phyloP scores from a whole-genome alignment of 495 filamentous ascomycete species.

The Hyaloscypha variabilis region DNA sequence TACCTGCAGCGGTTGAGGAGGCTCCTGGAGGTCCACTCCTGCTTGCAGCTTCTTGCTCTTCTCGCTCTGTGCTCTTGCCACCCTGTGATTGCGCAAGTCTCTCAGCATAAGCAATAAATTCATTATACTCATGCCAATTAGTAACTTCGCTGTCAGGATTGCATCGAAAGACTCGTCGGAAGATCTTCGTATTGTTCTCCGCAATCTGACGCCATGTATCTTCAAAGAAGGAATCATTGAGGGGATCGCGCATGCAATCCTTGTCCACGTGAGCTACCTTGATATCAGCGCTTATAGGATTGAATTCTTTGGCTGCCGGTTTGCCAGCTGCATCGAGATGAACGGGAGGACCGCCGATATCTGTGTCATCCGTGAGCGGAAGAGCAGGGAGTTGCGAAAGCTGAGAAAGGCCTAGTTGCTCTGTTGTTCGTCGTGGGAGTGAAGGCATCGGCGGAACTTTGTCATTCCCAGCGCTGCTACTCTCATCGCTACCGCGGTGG shows the following conservation, averaged over 20 bases:
- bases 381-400: constrained; percentile 69
- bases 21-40: constrained; percentile 50
- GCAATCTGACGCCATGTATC: constrained; percentile 89
- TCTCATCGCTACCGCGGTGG: constrained; percentile 23
- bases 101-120: constrained; percentile 77
- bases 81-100: constrained; percentile 73
- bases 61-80: constrained; percentile 49
- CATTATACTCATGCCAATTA: constrained; percentile 92
- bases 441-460: constrained; percentile 53
- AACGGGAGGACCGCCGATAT: constrained; percentile 69
- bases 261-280: constrained; percentile 55
- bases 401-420: constrained; percentile 57
- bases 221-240: constrained; percentile 80
- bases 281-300: constrained; percentile 68
- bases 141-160: constrained; percentile 95
- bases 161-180: constrained; percentile 90
- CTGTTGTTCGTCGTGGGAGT: constrained; percentile 51
- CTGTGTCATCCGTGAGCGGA: constrained; percentile 72
- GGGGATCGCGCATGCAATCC: constrained; percentile 73
- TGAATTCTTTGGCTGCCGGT: constrained; percentile 40
- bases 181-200: constrained; percentile 92
- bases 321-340: constrained; percentile 22
- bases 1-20: background rate
- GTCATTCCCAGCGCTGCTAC: constrained; percentile 43
- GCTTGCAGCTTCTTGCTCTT: constrained; percentile 41